A percentile compares a stretch with the other conserved stretches of the same genome.
phyloP scores from a whole-genome alignment of 2,329 filamentous ascomycete species.

The Ceratocystis eucalypticola region DNA sequence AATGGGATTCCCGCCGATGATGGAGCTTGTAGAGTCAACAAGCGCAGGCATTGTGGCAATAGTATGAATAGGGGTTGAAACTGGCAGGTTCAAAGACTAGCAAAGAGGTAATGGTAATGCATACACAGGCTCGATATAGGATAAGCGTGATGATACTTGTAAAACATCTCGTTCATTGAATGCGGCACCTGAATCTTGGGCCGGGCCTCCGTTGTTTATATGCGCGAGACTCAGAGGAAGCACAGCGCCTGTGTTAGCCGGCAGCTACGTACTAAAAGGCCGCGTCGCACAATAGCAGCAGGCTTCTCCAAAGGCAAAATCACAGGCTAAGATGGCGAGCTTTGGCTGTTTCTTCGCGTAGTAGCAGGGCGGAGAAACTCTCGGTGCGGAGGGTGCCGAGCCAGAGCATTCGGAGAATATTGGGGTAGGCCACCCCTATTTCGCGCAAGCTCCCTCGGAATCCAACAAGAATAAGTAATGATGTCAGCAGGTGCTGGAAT shows the following conservation, averaged over 20 bases:
- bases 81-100: no score
- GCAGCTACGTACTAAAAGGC: neutral
- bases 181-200: neutral
- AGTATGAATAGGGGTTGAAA: neutral
- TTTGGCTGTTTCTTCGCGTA: neutral
- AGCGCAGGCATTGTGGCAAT: slow-evolving; percentile 13
- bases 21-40: neutral
- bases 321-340: neutral
- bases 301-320: neutral
- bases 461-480: neutral
- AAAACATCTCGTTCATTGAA: no score
- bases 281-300: neutral
- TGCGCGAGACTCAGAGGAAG: neutral
- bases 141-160: no score
- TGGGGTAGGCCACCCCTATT: neutral
- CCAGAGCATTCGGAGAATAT: no score
- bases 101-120: no score
- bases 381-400: neutral
- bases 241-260: neutral
- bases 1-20: slow-evolving; percentile 15
- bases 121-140: no score
- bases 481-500: neutral
- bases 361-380: slow-evolving; percentile 3
- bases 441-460: neutral
- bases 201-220: neutral